A percentile compares a stretch with the other conserved stretches of the same genome.
Evolutionary conservation across 305 asterid species (phyloP).

Genomic region (Petunia hybrid): DNA sequence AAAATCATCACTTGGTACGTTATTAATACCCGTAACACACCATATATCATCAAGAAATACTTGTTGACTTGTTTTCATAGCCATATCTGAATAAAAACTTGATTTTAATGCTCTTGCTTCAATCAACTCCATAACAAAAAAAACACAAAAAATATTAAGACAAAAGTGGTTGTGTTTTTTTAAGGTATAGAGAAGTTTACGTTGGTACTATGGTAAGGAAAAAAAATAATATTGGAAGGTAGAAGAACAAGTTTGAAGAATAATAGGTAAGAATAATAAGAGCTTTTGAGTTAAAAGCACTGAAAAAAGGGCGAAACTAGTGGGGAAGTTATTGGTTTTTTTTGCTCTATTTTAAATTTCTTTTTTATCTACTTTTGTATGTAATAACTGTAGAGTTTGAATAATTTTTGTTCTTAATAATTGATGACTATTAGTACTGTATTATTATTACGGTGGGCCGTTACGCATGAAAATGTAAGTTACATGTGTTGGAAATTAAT

Average conservation of each 20-base stretch:
- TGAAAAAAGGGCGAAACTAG: conserved; percentile 80
- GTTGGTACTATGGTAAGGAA: conserved; percentile 33
- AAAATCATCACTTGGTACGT: conserved; percentile 72
- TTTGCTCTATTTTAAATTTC: conserved; percentile 21
- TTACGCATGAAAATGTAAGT: conserved; percentile 50
- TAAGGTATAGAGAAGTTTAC: conserved; percentile 12
- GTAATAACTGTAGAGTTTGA: too few species aligned
- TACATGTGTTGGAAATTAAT: conserved; percentile 15
- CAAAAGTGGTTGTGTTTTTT: not conserved
- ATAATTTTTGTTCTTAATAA: too few species aligned
- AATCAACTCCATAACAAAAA: conserved; percentile 70
- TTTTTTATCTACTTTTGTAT: conserved; percentile 21
- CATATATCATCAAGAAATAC: conserved; percentile 70
- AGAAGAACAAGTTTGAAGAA: conserved; percentile 21
- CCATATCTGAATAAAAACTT: conserved; percentile 72
- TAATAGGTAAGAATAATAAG: conserved; percentile 23
- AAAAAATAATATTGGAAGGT: conserved; percentile 15
- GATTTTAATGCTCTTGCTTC: conserved; percentile 92
- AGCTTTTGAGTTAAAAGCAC: conserved; percentile 50
- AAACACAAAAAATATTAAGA: conserved; percentile 2
- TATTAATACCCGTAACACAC: conserved; percentile 64
- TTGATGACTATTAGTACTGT: not conserved
- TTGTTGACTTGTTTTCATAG: conserved; percentile 55
- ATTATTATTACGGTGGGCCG: conserved; percentile 52
- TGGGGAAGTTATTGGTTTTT: conserved; percentile 65